These are phyloP conservation scores for Tetracladium marchalianum DNA, from an alignment of 495 filamentous ascomycete genomes.

Conservation along the genomic window DNA sequence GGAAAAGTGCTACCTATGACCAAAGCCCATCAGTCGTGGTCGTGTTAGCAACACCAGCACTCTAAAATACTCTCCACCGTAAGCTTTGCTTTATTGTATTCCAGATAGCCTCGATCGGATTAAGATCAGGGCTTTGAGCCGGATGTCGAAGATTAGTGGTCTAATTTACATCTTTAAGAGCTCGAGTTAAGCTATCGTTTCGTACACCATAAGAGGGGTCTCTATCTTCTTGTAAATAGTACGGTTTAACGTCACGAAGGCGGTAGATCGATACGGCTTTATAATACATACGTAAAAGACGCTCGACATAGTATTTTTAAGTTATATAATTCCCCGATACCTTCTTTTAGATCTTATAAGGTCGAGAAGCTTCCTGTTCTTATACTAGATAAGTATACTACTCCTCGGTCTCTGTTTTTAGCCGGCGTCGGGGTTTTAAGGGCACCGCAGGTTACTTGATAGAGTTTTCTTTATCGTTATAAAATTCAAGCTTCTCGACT, in stretches of 20 bases:
- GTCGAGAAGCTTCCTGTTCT: background rate
- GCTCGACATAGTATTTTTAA: constrained; percentile 8
- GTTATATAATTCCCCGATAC: constrained; percentile 1
- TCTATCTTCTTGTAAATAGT: background rate
- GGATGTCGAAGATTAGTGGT: background rate
- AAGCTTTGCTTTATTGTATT: constrained; percentile 6
- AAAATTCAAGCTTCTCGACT: constrained; percentile 1
- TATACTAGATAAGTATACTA: background rate
- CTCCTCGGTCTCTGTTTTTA: background rate
- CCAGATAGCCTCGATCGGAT: constrained; percentile 4
- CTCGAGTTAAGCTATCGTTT: background rate
- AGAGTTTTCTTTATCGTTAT: background rate
- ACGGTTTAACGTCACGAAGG: background rate
- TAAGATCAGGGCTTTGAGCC: constrained; percentile 6
- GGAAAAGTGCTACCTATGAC: too few relatives aligned
- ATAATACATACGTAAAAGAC: constrained; percentile 1
- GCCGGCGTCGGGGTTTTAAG: background rate
- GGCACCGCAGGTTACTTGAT: background rate
- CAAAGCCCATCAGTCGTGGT: too few relatives aligned
- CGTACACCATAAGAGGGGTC: background rate
- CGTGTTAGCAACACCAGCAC: too few relatives aligned
- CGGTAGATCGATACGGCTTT: background rate
- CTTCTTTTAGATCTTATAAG: background rate
- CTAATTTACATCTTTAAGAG: background rate
- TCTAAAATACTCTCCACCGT: background rate